Percentiles rank a stretch among this genome's conserved stretches.
phyloP scores from a whole-genome alignment of 768 basidiomycete species.

The Agrocybe chaxingu region DNA sequence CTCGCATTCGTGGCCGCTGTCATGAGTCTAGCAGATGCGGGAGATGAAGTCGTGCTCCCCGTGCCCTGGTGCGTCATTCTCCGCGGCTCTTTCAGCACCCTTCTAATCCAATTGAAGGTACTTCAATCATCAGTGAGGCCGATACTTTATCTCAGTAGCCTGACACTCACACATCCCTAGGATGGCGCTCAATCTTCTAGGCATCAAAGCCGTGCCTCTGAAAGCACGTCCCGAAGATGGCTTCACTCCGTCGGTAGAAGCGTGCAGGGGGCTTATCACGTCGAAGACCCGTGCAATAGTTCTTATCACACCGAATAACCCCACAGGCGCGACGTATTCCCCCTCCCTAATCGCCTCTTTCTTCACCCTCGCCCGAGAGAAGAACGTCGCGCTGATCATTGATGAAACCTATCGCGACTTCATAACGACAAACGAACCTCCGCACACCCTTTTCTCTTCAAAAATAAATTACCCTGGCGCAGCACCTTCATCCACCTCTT shows the following conservation, averaged over 20 bases:
- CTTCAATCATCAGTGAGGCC: constrained; percentile 58
- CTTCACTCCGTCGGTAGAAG: constrained; percentile 58
- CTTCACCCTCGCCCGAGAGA: constrained; percentile 49
- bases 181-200: constrained; percentile 67
- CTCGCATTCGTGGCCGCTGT: constrained; percentile 63
- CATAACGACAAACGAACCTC: constrained; percentile 41
- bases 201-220: constrained; percentile 55
- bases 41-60: constrained; percentile 71
- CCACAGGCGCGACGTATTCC: constrained; percentile 73
- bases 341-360: constrained; percentile 56
- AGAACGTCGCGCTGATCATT: constrained; percentile 64
- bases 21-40: constrained; percentile 64
- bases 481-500: constrained; percentile 63
- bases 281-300: constrained; percentile 63
- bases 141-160: background rate
- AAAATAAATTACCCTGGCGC: constrained; percentile 53
- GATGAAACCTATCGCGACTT: constrained; percentile 92
- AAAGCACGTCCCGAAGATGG: constrained; percentile 44
- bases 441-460: constrained; percentile 54
- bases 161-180: constrained; percentile 24
- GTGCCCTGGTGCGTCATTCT: constrained; percentile 53
- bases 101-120: constrained; percentile 38
- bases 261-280: constrained; percentile 52
- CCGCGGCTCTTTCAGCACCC: background rate
- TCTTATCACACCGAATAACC: constrained; percentile 78